Percentiles rank a stretch among this genome's conserved stretches.
phyloP scores from a whole-genome alignment of 2,329 filamentous ascomycete species.

The Xylaria hypoxylon region DNA sequence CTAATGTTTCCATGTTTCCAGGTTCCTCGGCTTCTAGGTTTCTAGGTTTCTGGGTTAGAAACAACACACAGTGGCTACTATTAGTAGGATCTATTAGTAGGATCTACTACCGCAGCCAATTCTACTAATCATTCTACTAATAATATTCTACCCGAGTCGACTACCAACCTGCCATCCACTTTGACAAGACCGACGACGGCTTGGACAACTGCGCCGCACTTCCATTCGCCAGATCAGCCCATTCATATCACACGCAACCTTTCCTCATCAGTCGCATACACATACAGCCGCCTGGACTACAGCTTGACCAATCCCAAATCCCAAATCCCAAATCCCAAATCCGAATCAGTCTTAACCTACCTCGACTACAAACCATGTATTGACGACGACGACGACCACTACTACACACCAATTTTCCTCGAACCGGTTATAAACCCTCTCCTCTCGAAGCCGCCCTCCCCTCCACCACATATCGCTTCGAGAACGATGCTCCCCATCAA shows the following conservation, averaged over 20 bases:
- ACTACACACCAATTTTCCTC: conserved; percentile 2
- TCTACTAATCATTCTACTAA: too few species aligned
- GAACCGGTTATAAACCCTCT: neutral
- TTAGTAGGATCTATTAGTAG: neutral
- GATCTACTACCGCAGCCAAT: neutral
- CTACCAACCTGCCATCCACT: neutral
- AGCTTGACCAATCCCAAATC: neutral
- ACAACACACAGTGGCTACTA: neutral
- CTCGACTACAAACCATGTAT: neutral
- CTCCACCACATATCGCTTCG: neutral
- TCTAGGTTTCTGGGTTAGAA: too few species aligned
- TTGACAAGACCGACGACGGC: neutral
- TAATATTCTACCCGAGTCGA: neutral
- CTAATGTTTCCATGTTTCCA: too few species aligned
- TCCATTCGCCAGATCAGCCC: too few species aligned
- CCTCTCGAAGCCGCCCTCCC: neutral
- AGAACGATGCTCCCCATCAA: conserved; percentile 43
- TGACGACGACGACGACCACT: conserved; percentile 2
- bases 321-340: too few species aligned
- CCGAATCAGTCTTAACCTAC: neutral
- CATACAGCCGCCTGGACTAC: too few species aligned
- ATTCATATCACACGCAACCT: too few species aligned
- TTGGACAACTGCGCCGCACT: neutral
- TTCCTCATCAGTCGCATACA: too few species aligned
- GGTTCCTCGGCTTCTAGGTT: too few species aligned